Evolutionary conservation across 1,139 yeast species (phyloP), one percentile per base, ranked within the genome.

Genomic region (Magnusiomyces magnusii): DNA sequence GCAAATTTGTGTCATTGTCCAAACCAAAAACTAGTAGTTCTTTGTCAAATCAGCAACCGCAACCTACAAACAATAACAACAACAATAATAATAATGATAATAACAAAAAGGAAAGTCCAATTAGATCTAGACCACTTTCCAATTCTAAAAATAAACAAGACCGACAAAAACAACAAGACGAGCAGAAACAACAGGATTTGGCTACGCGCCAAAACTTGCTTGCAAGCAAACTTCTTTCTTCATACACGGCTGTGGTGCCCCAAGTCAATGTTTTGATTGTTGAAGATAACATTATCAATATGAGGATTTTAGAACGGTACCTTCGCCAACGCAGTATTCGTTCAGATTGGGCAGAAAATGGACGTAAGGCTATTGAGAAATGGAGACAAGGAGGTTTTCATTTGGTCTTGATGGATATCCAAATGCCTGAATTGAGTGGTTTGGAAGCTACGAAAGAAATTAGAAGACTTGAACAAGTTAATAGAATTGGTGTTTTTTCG

Each of bases 371-470:
- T 0, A 82, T 92, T 2, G 95, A 89, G 63, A 87, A 85, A 71
- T 92, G 97, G 97, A 79, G 89, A 62, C 83, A 81, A 61, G 98
- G 98, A 17, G 97, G 97, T 0, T 88, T 87, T 67, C 97, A 92
- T 71, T 77, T 92, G 61, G 95, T 93, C 51, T 79, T 92, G 55
- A 92, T 92, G 97, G 98, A 92, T 76, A 87, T 92, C 67, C 97
- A 92, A 72, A 77, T 92, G 60, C 98, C 98, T 0, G 95, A 90
- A 1, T 84, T 91, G 79, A 87, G 96, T 1, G 98, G 98, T 41
- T 82, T 92, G 47, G 96, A 91, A 62, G 97, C 96, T 5, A 87
- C 97, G 2, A 86, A 87, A 68, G 95, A 89, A 67, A 92, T 92
- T 51, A 78, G 99, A 58, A 79, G 92, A 55, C 75, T 91, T 58